Conservation (phyloP, 306 rosid species). For the Cucurbita ficifolia region DNA sequence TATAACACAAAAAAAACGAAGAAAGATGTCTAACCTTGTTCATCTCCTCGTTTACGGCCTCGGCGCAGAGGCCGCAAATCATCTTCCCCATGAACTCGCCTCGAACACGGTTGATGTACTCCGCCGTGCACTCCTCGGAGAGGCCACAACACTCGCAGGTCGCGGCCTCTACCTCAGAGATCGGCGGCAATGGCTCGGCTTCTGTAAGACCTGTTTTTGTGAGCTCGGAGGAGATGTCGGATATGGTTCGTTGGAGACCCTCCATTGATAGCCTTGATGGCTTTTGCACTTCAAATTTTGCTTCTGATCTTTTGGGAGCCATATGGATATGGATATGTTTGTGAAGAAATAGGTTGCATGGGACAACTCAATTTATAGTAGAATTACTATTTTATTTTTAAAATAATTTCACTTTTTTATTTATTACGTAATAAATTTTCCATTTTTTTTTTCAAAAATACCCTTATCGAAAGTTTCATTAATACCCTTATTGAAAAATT, state of each 20-base stretch:
- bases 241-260: slow-evolving; percentile 28
- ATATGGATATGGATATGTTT: neutral
- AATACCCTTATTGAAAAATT: no score
- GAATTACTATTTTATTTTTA: no score
- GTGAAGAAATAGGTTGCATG: neutral
- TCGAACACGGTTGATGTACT: slow-evolving; percentile 24
- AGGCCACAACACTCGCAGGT: slow-evolving; percentile 58
- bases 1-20: no score
- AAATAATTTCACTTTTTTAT: no score
- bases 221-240: slow-evolving; percentile 23
- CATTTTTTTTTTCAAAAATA: no score
- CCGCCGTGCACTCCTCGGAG: slow-evolving; percentile 41
- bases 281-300: neutral
- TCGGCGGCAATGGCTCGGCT: neutral
- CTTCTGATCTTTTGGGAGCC: neutral
- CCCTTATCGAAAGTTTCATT: no score
- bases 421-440: no score
- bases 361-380: neutral
- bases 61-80: slow-evolving; percentile 44
- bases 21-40: neutral
- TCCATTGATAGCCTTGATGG: slow-evolving; percentile 16
- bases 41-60: slow-evolving; percentile 44
- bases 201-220: slow-evolving; percentile 3
- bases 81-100: slow-evolving; percentile 30
- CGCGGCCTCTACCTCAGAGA: slow-evolving; percentile 23